Percentiles rank a stretch among this genome's conserved stretches.
phyloP scores from a whole-genome alignment of 2,329 filamentous ascomycete genomes.

The Teratosphaeria nubilosa region DNA sequence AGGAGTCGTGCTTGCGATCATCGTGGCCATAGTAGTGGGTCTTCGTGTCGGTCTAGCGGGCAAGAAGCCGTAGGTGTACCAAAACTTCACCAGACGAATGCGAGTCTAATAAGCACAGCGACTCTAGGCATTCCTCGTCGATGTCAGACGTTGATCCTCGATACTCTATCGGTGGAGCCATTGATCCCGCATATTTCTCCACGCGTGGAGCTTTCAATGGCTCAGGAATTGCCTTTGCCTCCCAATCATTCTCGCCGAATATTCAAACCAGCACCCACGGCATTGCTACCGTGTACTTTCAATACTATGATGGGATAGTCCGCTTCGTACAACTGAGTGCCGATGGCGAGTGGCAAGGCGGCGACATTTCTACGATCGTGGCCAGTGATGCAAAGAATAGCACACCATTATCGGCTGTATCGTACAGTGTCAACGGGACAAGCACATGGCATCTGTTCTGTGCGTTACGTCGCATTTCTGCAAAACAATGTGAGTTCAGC shows the following conservation, averaged over 20 bases:
- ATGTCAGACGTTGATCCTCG: conserved; percentile 5
- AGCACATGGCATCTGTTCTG: conserved; percentile 15
- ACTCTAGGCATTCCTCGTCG: not conserved
- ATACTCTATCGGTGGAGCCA: conserved; percentile 29
- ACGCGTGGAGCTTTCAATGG: conserved; percentile 37
- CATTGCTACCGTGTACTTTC: conserved; percentile 35
- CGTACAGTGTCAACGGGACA: conserved; percentile 28
- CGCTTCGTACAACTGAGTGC: conserved; percentile 30
- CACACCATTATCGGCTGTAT: conserved; percentile 34
- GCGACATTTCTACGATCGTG: conserved; percentile 20
- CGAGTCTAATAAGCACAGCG: not conserved
- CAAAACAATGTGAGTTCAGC: not conserved
- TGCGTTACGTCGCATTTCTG: not conserved
- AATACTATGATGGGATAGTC: conserved; percentile 34
- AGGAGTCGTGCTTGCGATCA: not conserved
- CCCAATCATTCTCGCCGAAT: conserved; percentile 29
- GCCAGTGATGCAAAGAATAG: conserved; percentile 35
- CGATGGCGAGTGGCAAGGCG: conserved; percentile 30
- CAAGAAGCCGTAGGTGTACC: not conserved
- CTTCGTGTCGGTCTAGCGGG: not conserved
- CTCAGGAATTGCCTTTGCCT: conserved; percentile 36
- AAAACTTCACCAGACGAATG: not conserved
- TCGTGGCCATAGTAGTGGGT: not conserved
- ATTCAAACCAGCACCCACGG: conserved; percentile 24
- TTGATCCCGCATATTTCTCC: conserved; percentile 30